Evolutionary conservation across 2,329 filamentous ascomycete genomes (phyloP).

Genomic region (Dothidotthia symphoricarpi): DNA sequence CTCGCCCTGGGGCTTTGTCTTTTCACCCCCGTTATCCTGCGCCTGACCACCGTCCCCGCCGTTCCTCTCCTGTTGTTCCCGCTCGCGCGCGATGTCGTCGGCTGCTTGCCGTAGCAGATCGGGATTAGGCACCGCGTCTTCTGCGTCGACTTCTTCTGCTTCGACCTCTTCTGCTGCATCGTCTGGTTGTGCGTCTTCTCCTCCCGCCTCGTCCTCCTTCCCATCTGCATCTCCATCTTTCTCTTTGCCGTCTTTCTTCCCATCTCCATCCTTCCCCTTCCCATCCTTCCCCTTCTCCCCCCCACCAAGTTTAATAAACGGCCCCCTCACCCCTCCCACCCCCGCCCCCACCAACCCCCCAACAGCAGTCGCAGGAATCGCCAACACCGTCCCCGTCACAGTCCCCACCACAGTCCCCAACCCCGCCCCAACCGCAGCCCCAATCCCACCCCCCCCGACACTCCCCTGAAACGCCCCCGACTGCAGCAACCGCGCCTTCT

Average conservation of each 20-base stretch:
- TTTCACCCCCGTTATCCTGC: slow-evolving; percentile 5
- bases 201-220: slow-evolving; percentile 8
- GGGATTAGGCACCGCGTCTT: slow-evolving; percentile 29
- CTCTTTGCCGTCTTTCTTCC: slow-evolving; percentile 8
- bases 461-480: slow-evolving; percentile 44
- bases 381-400: slow-evolving; percentile 41
- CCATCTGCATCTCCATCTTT: slow-evolving; percentile 6
- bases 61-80: slow-evolving; percentile 12
- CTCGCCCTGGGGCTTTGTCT: too few species aligned
- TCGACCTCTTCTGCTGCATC: neutral
- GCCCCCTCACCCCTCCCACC: slow-evolving; percentile 45
- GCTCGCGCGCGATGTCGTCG: slow-evolving; percentile 19
- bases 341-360: slow-evolving; percentile 44
- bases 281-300: slow-evolving; percentile 12
- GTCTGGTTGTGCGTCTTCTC: slow-evolving; percentile 3
- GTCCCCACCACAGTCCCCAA: slow-evolving; percentile 46
- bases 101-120: slow-evolving; percentile 25
- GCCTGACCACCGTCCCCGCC: slow-evolving; percentile 1
- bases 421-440: slow-evolving; percentile 43
- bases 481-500: slow-evolving; percentile 35
- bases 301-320: slow-evolving; percentile 43
- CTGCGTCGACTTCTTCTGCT: slow-evolving; percentile 17
- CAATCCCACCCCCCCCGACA: slow-evolving; percentile 45
- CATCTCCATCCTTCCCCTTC: slow-evolving; percentile 8
- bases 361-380: slow-evolving; percentile 42